Conservation (phyloP, 2,329 filamentous ascomycete genomes). For the Cladosporium sp. region DNA sequence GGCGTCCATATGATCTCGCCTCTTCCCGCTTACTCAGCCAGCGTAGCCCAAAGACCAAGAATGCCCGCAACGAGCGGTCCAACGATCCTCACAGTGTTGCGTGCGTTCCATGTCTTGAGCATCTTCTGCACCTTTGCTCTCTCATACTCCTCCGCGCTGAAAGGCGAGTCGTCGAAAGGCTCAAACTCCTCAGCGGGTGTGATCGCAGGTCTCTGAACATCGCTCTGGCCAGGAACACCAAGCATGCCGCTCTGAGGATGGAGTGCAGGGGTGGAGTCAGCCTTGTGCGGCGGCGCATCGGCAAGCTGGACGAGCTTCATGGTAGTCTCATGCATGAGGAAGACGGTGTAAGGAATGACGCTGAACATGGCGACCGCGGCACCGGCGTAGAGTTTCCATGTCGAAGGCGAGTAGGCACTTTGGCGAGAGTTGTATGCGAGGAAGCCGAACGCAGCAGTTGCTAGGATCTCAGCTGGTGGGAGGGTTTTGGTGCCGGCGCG, state of each 20-base stretch:
- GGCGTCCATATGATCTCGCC: not conserved
- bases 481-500: slow-evolving; percentile 17
- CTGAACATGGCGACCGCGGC: slow-evolving; percentile 20
- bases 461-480: slow-evolving; percentile 20
- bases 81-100: slow-evolving; percentile 18
- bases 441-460: slow-evolving; percentile 19
- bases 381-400: slow-evolving; percentile 22
- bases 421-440: slow-evolving; percentile 19
- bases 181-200: slow-evolving; percentile 24
- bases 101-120: slow-evolving; percentile 19
- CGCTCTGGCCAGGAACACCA: slow-evolving; percentile 7
- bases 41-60: slow-evolving; percentile 20
- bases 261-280: not conserved
- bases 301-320: slow-evolving; percentile 20
- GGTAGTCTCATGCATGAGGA: slow-evolving; percentile 17
- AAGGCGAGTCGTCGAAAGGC: slow-evolving; percentile 22
- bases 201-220: slow-evolving; percentile 8
- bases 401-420: not conserved
- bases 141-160: slow-evolving; percentile 23
- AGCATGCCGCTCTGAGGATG: slow-evolving; percentile 5
- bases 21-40: slow-evolving; percentile 9
- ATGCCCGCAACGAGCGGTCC: slow-evolving; percentile 18
- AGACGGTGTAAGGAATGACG: slow-evolving; percentile 20
- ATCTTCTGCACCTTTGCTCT: slow-evolving; percentile 23
- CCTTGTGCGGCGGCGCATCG: slow-evolving; percentile 8